Evolutionary conservation across 441 rosid species (phyloP).

Genomic region (Gossypium armourianum): DNA sequence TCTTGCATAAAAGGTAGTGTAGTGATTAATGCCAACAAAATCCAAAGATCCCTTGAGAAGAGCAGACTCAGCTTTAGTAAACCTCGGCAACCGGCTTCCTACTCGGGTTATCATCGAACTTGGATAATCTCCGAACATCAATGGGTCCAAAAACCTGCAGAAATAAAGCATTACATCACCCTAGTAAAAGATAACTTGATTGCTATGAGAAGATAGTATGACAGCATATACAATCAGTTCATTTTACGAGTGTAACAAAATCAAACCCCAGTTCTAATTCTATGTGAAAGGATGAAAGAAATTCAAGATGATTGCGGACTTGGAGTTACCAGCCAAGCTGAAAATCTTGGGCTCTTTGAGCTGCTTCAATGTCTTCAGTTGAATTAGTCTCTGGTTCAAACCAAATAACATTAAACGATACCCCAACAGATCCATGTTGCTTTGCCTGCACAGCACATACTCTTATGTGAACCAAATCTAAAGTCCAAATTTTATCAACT

Average conservation of each 20-base stretch:
- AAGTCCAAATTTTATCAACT: neutral
- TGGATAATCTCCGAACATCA: slow-evolving; percentile 81
- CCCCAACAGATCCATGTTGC: slow-evolving; percentile 51
- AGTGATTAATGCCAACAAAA: slow-evolving; percentile 89
- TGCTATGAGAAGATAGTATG: neutral
- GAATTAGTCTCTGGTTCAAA: slow-evolving; percentile 42
- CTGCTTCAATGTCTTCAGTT: slow-evolving; percentile 44
- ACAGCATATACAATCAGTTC: neutral
- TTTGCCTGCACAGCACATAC: slow-evolving; percentile 25
- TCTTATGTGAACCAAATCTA: neutral
- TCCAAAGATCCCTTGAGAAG: slow-evolving; percentile 73
- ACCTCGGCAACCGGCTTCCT: slow-evolving; percentile 54
- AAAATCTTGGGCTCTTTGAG: slow-evolving; percentile 72
- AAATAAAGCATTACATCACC: neutral
- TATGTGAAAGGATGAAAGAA: neutral
- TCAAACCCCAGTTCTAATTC: neutral
- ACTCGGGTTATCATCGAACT: slow-evolving; percentile 71
- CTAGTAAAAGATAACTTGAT: neutral
- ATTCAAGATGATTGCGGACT: neutral
- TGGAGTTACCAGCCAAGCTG: slow-evolving; percentile 65
- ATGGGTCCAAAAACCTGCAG: slow-evolving; percentile 75
- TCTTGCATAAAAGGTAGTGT: slow-evolving; percentile 73
- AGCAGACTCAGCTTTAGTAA: slow-evolving; percentile 44
- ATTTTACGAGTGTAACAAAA: neutral
- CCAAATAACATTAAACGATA: slow-evolving; percentile 57